Base-by-base conservation (phyloP, 257 asterid species). In the Avicennia marina region DNA sequence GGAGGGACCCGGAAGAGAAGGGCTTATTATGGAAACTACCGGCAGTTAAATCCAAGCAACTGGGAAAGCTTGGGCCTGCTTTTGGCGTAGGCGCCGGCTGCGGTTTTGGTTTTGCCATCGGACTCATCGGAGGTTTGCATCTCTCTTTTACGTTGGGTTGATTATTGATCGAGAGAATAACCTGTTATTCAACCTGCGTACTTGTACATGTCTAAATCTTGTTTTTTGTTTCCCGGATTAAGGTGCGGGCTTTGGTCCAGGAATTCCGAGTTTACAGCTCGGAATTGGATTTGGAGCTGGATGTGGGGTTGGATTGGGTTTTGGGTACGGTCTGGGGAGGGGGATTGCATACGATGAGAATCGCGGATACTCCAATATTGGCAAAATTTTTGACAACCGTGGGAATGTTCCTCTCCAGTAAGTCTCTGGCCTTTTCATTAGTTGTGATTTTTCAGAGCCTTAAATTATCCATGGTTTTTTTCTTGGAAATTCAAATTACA, bases 201-300 rank as follows among this genome's bases (percentile, higher is more conserved):
- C 5, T 40, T 45, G 60, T 40, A 6, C 4, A 43, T 51, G 16
- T n/a, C 48, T 21, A 34, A 7, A 0, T 53, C 24, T 13, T 16
- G 56, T 22, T 25, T 8, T 25, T 17, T 26, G 40, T 62, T 20
- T 15, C n/a, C 34, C 15, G 42, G 43, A 20, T 63, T 16, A 64
- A 86, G 96, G 98, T n/a, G 33, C 82, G 2, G 98, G 90, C 0
- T 56, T 84, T 41, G 98, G 98, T 10, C 84, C 85, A 2, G 98
- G 96, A 17, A 68, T 90, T 59, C 95, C 94, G 20, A 93, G 95
- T 3, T 56, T 90, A 64, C 90, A 82, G 76, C 71, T 90, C 7
- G 96, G 98, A 11, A 58, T 90, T 31, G 98, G 94, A 38, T 13
- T 87, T 7, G 96, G 98, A 58, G 96, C 82, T 42, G 96, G 98